Evolutionary conservation across 352 stramenopile species (phyloP).

Genomic region (Globisporangium emineosum): DNA sequence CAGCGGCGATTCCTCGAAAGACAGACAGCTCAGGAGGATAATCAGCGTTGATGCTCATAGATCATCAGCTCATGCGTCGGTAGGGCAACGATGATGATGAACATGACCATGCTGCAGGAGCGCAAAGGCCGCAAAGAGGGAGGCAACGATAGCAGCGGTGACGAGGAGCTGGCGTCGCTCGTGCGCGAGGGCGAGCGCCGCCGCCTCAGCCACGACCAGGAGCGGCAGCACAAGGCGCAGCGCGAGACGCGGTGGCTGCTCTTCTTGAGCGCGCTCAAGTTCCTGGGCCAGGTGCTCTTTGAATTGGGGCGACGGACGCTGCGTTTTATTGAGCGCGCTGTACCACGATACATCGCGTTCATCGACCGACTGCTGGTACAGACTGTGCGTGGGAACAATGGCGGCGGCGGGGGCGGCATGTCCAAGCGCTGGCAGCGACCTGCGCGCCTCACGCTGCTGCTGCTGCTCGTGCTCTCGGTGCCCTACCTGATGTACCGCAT

Average conservation of each 20-base stretch:
- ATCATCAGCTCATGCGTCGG: neutral
- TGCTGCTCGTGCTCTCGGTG: slow-evolving; percentile 36
- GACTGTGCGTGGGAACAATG: slow-evolving; percentile 41
- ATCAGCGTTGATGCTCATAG: neutral
- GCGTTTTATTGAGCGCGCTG: slow-evolving; percentile 43
- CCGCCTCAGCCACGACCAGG: slow-evolving; percentile 21
- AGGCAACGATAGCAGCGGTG: slow-evolving; percentile 7
- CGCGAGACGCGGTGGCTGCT: slow-evolving; percentile 33
- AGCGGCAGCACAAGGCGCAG: slow-evolving; percentile 13
- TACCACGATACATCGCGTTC: slow-evolving; percentile 45
- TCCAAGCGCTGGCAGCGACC: slow-evolving; percentile 23
- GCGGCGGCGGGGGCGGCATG: slow-evolving; percentile 9
- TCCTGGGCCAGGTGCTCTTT: slow-evolving; percentile 44
- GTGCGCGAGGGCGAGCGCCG: slow-evolving; percentile 38
- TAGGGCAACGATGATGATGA: slow-evolving; percentile 14
- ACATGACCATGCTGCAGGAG: slow-evolving; percentile 20
- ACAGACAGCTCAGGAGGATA: neutral
- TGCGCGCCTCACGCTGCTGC: slow-evolving; percentile 27
- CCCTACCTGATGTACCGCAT: slow-evolving; percentile 47
- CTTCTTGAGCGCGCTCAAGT: slow-evolving; percentile 39
- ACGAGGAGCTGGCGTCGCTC: slow-evolving; percentile 40
- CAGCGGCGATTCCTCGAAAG: neutral
- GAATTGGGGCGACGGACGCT: slow-evolving; percentile 41
- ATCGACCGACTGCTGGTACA: slow-evolving; percentile 50
- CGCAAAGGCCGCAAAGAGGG: slow-evolving; percentile 11